These are phyloP conservation scores for Kregervanrija delftensis DNA, from an alignment of 805 yeast species.

Conservation along the genomic window DNA sequence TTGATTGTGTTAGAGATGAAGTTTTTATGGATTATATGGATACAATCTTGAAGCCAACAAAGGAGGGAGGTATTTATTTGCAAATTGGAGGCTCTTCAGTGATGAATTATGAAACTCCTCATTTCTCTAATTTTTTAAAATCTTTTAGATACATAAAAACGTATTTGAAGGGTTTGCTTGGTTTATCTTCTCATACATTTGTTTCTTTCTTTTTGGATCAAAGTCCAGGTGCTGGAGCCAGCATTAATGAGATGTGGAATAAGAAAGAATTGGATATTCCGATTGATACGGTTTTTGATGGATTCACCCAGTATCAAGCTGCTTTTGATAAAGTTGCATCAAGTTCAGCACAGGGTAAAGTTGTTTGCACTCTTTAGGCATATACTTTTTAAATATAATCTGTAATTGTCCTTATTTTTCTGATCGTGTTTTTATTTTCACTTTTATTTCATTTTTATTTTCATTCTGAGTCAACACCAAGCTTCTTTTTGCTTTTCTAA, in stretches of 20 bases:
- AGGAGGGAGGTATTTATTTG: slow-evolving; percentile 41
- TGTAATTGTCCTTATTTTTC: not conserved
- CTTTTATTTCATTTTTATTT: too few species aligned
- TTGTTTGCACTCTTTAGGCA: slow-evolving; percentile 30
- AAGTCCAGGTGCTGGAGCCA: slow-evolving; percentile 11
- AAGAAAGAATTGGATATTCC: slow-evolving; percentile 36
- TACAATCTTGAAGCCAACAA: slow-evolving; percentile 37
- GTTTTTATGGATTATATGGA: slow-evolving; percentile 31
- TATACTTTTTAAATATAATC: not conserved
- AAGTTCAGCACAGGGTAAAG: slow-evolving; percentile 58
- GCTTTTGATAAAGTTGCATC: slow-evolving; percentile 44
- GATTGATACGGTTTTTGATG: slow-evolving; percentile 47
- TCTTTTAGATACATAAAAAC: slow-evolving; percentile 12
- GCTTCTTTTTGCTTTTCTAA: too few species aligned
- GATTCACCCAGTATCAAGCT: slow-evolving; percentile 37
- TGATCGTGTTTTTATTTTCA: too few species aligned
- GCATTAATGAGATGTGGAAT: slow-evolving; percentile 39
- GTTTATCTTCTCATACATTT: slow-evolving; percentile 10
- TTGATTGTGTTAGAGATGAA: slow-evolving; percentile 60
- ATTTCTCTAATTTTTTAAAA: slow-evolving; percentile 20
- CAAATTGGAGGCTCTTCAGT: slow-evolving; percentile 53
- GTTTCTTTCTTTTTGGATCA: slow-evolving; percentile 1
- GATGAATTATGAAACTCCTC: slow-evolving; percentile 27
- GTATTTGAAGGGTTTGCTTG: slow-evolving; percentile 9
- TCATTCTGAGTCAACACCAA: too few species aligned